These are phyloP conservation scores for Micractinium conductrix DNA, from an alignment of 139 green algal species.

Conservation along the genomic window DNA sequence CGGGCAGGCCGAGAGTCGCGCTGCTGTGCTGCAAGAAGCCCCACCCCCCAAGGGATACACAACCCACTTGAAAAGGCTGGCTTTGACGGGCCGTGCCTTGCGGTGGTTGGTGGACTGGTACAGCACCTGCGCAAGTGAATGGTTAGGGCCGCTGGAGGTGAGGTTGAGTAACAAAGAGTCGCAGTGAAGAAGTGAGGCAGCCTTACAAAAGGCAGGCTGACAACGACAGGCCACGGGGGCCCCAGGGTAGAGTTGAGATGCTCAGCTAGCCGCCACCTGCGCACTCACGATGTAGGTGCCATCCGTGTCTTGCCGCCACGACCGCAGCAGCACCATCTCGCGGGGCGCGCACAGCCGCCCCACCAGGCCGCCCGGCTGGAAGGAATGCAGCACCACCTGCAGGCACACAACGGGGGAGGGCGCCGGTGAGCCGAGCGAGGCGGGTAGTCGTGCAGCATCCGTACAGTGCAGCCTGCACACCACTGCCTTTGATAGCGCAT, in stretches of 20 bases:
- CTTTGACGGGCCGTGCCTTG: conserved; percentile 7
- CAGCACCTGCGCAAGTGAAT: too few species aligned
- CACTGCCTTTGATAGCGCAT: background rate
- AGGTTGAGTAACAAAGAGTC: too few species aligned
- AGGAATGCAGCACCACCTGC: conserved; percentile 25
- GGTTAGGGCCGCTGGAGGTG: too few species aligned
- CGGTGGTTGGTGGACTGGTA: conserved; percentile 48
- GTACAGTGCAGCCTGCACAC: background rate
- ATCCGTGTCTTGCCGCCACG: conserved; percentile 59
- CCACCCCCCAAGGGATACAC: background rate
- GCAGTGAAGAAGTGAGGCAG: too few species aligned
- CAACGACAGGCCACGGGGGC: too few species aligned
- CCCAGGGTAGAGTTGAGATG: too few species aligned
- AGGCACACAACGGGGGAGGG: background rate
- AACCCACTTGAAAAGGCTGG: conserved; percentile 1
- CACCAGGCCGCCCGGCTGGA: conserved; percentile 24
- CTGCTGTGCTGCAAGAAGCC: too few species aligned
- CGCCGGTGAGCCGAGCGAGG: background rate
- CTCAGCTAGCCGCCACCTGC: too few species aligned
- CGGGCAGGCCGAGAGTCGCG: too few species aligned
- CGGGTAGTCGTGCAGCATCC: background rate
- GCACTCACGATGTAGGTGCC: conserved; percentile 64
- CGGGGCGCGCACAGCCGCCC: conserved; percentile 24
- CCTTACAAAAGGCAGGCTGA: too few species aligned
- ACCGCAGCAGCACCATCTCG: conserved; percentile 52